Conservation (phyloP, 257 asterid species). For the Coffea canephora region DNA sequence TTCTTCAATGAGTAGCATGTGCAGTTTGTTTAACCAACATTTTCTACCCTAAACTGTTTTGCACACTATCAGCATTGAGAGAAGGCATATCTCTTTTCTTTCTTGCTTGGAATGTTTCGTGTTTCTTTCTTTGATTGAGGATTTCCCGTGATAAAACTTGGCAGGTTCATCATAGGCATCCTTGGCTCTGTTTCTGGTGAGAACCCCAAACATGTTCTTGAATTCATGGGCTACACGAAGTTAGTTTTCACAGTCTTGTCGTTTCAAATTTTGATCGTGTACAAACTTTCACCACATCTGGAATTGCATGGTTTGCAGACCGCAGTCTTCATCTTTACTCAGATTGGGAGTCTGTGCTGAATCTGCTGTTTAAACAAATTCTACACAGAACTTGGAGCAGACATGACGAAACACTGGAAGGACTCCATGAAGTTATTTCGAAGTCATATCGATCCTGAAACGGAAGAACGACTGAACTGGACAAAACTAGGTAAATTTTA, state of each 20-base stretch:
- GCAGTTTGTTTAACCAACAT: background rate
- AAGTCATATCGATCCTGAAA: constrained; percentile 59
- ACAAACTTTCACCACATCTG: background rate
- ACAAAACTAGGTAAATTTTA: constrained; percentile 56
- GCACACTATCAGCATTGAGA: no score
- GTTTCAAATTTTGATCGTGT: background rate
- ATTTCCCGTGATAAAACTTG: background rate
- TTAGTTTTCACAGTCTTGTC: background rate
- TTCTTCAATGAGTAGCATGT: background rate
- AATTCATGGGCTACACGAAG: background rate
- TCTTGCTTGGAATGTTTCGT: background rate
- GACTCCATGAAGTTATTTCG: constrained; percentile 40
- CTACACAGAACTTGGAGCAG: background rate
- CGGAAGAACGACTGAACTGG: constrained; percentile 63
- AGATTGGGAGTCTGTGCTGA: background rate
- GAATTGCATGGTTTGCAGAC: background rate
- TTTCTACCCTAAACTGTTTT: background rate
- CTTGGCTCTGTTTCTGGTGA: constrained; percentile 14
- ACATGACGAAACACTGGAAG: constrained; percentile 48
- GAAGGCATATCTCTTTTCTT: no score
- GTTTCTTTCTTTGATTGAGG: background rate
- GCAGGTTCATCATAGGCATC: constrained; percentile 1
- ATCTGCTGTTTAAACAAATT: background rate
- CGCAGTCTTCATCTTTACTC: background rate
- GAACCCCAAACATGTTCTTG: background rate